These are phyloP conservation scores for Thielaviopsis musarum DNA, from an alignment of 2,329 filamentous ascomycete species.

Conservation along the genomic window DNA sequence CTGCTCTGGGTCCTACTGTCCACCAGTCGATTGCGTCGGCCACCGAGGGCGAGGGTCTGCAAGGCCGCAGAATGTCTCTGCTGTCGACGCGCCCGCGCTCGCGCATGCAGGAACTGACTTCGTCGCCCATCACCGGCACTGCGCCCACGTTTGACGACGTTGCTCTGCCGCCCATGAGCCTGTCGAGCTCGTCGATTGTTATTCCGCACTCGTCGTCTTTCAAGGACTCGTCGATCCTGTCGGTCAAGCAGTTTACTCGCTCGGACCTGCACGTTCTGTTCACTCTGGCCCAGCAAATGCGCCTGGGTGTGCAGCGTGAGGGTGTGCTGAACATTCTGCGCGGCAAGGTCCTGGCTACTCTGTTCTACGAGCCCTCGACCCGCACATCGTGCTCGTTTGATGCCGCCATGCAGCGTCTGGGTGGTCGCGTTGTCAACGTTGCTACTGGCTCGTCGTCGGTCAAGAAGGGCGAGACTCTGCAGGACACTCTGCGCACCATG, in stretches of 20 bases:
- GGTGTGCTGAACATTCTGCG: constrained; percentile 77
- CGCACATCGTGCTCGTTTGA: constrained; percentile 93
- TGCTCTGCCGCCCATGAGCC: constrained; percentile 5
- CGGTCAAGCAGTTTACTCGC: constrained; percentile 77
- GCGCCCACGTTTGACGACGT: constrained; percentile 7
- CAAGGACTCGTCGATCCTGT: constrained; percentile 78
- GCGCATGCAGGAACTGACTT: constrained; percentile 8
- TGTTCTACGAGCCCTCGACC: constrained; percentile 97
- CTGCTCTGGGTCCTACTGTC: constrained; percentile 35
- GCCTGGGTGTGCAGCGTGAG: constrained; percentile 79
- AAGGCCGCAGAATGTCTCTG: constrained; percentile 19
- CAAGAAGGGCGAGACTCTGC: constrained; percentile 83
- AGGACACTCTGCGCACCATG: constrained; percentile 85
- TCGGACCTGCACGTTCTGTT: constrained; percentile 85
- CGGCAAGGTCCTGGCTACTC: constrained; percentile 70
- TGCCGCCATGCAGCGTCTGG: constrained; percentile 94
- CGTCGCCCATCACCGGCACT: not conserved
- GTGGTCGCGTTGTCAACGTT: constrained; percentile 69
- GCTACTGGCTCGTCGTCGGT: constrained; percentile 74
- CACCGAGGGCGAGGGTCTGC: constrained; percentile 6
- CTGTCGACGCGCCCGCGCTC: constrained; percentile 12
- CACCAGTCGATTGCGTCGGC: constrained; percentile 6
- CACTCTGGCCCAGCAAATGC: constrained; percentile 95
- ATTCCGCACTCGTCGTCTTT: constrained; percentile 41
- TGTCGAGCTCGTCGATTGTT: constrained; percentile 4